phyloP scores from a whole-genome alignment of 2,329 filamentous ascomycete genomes.

The Teratosphaeria zuluensis region DNA sequence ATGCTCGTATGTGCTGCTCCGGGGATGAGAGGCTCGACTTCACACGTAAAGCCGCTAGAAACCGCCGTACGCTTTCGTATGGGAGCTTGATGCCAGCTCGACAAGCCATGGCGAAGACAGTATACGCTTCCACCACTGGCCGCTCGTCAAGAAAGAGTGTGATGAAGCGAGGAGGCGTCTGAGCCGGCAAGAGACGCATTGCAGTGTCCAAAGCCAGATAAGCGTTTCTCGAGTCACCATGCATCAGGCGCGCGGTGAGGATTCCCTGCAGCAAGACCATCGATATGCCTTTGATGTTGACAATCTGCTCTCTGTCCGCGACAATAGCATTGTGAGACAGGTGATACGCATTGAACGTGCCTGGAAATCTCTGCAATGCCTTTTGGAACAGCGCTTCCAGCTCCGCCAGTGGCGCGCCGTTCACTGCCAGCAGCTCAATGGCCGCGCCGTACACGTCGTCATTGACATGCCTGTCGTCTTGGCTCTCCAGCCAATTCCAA shows the following conservation, averaged over 20 bases:
- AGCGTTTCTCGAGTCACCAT: conserved; percentile 37
- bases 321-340: conserved; percentile 38
- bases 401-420: conserved; percentile 29
- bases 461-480: conserved; percentile 34
- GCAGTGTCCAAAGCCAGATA: conserved; percentile 43
- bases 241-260: conserved; percentile 35
- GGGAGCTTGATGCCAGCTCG: conserved; percentile 33
- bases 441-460: conserved; percentile 39
- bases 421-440: conserved; percentile 39
- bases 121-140: conserved; percentile 38
- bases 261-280: conserved; percentile 40
- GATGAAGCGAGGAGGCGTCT: conserved; percentile 34
- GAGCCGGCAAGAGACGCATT: conserved; percentile 37
- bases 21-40: conserved; percentile 9
- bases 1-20: conserved; percentile 6
- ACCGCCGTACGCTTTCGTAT: conserved; percentile 21
- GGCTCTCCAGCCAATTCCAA: conserved; percentile 39
- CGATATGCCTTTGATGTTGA: conserved; percentile 28
- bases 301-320: conserved; percentile 29
- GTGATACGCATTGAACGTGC: conserved; percentile 38
- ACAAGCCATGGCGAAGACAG: conserved; percentile 39
- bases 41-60: conserved; percentile 25
- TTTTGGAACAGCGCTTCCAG: conserved; percentile 38
- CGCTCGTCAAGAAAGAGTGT: conserved; percentile 36
- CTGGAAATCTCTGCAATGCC: conserved; percentile 39